phyloP scores from a whole-genome alignment of 208 protist species.

The Acanthamoeba castellanii region DNA sequence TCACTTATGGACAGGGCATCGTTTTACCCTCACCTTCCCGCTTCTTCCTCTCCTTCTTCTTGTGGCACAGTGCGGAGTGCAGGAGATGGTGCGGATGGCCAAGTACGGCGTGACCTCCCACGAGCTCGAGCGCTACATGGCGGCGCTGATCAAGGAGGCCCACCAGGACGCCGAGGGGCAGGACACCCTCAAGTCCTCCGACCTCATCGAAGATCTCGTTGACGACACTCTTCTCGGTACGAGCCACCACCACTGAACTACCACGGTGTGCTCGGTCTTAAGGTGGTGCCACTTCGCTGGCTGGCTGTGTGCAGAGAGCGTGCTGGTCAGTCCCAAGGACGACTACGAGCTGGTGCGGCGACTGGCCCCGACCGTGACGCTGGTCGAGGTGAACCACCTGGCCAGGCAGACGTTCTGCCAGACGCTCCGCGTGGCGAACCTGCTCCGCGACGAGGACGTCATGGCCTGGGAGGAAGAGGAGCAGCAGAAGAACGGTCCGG shows the following conservation, averaged over 20 bases:
- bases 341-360: slow-evolving; percentile 23
- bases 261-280: too few relatives aligned
- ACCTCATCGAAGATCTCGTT: slow-evolving; percentile 24
- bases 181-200: slow-evolving; percentile 18
- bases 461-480: background rate
- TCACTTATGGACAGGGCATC: background rate
- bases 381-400: slow-evolving; percentile 40
- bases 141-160: slow-evolving; percentile 38
- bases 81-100: slow-evolving; percentile 53
- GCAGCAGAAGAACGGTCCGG: background rate
- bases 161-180: slow-evolving; percentile 48
- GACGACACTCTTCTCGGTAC: slow-evolving; percentile 37
- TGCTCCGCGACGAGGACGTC: background rate
- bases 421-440: background rate
- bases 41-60: background rate
- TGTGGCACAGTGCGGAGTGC: background rate
- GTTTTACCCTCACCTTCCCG: background rate
- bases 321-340: slow-evolving; percentile 5
- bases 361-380: slow-evolving; percentile 23
- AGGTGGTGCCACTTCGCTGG: too few relatives aligned
- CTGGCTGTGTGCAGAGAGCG: background rate
- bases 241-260: background rate
- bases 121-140: slow-evolving; percentile 53
- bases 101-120: slow-evolving; percentile 53
- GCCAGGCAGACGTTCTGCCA: slow-evolving; percentile 40